Evolutionary conservation across 768 basidiomycete genomes (phyloP), one percentile per base, ranked within the genome.

Genomic region (Serendipita vermifera): DNA sequence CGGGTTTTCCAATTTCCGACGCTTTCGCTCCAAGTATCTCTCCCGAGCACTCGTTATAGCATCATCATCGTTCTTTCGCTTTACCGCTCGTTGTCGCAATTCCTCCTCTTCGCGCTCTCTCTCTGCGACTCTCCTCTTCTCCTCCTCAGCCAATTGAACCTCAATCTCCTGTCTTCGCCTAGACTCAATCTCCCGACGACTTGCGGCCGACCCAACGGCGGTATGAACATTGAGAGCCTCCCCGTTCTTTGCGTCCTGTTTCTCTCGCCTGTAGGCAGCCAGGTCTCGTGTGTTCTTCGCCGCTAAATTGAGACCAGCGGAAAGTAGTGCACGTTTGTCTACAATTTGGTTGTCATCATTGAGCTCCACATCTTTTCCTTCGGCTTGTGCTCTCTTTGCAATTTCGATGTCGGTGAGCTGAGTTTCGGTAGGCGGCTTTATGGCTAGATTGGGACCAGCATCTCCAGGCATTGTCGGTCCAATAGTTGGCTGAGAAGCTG

Each of bases 291-390:
- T 89, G 65, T 89, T 86, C 33, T 85, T 80, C 58, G 86, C 78
- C 32, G 87, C 81, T 40, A 98, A 75, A 66, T 99, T 99, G 56
- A 99, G 72, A 2, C 96, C 96, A 3, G 94, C 93, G 20, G 84
- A 80, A 40, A 98, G 74, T 5, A 99, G 73, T 54, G 93, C 88
- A 56, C 93, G 83, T 65, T 93, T 92, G 72, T 99, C 96, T 46
- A 99, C 85, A 41, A 98, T 92, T 66, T 93, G 88, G 63, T 92
- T 93, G 63, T 97, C 93, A 67, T 98, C 94, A 67, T 98, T 98
- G 32, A 97, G 72, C 68, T 97, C 94, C 32, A 99, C 83, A 9
- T 81, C 75, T 67, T 86, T 86, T 22, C 92, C 93, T 64, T 85
- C 75, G 57, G 75, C 78, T 61, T 75, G 73, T 14, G 90, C 89